phyloP scores from a whole-genome alignment of 169 alveolate genomes.

The Eimeria praecox region DNA sequence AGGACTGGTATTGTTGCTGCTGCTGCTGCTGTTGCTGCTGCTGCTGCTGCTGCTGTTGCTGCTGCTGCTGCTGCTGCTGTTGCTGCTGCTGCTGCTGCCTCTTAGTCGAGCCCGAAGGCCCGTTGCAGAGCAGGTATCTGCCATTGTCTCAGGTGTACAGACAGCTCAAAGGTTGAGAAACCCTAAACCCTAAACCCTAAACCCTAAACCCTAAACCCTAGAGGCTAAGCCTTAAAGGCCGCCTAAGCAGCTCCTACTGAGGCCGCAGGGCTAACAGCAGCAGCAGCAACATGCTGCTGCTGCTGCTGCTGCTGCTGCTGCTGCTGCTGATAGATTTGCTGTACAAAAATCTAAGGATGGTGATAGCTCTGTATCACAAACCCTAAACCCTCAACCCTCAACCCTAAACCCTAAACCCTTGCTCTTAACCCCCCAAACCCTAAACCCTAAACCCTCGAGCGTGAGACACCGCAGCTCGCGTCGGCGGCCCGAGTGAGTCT shows the following conservation, averaged over 20 bases:
- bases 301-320: conserved; percentile 24
- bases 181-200: neutral
- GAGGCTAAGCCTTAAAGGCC: neutral
- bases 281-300: neutral
- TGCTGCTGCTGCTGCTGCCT: neutral
- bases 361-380: neutral
- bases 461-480: neutral
- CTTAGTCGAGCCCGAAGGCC: neutral
- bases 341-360: neutral
- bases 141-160: neutral
- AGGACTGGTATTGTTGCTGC: neutral
- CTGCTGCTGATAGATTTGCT: neutral
- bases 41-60: neutral
- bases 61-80: neutral
- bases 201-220: neutral
- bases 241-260: neutral
- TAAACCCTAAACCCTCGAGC: neutral
- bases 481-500: neutral
- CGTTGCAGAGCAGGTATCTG: neutral
- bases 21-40: neutral
- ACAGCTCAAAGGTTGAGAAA: neutral
- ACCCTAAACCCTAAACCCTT: conserved; percentile 12
- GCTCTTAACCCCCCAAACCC: neutral
- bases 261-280: neutral
- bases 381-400: neutral